These are phyloP conservation scores for Populus hybrid DNA, from an alignment of 441 rosid species.

Conservation along the genomic window DNA sequence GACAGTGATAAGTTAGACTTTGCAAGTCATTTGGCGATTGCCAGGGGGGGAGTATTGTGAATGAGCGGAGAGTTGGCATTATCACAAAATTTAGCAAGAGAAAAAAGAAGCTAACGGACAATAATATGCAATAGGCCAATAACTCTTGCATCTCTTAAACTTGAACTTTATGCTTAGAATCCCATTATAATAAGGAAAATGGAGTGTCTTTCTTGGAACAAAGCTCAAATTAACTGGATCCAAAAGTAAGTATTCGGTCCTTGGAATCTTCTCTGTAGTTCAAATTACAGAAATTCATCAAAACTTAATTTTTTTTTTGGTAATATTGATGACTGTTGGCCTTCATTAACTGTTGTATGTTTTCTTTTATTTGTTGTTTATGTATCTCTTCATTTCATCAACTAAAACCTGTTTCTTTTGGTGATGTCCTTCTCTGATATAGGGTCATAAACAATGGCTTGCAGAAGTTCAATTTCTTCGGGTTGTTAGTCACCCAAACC, in stretches of 20 bases:
- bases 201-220: not conserved
- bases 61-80: not conserved
- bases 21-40: not conserved
- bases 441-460: slow-evolving; percentile 79
- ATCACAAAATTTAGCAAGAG: not conserved
- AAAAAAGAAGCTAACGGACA: not conserved
- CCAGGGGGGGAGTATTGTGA: not conserved
- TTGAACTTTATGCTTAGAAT: not conserved
- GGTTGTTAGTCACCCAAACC: slow-evolving; percentile 59
- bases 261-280: not conserved
- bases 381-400: not conserved
- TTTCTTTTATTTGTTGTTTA: not conserved
- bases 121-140: not conserved
- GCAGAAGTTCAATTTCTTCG: slow-evolving; percentile 74
- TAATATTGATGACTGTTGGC: not conserved
- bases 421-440: not conserved
- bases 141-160: not conserved
- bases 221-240: not conserved
- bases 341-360: slow-evolving; percentile 1
- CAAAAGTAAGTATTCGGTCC: not conserved
- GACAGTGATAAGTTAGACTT: not conserved
- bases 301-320: not conserved
- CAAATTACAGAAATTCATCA: not conserved
- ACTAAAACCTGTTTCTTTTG: not conserved
- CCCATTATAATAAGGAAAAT: not conserved